Conservation (phyloP, 2,329 filamentous ascomycete genomes). For the Helotiales sp. region DNA sequence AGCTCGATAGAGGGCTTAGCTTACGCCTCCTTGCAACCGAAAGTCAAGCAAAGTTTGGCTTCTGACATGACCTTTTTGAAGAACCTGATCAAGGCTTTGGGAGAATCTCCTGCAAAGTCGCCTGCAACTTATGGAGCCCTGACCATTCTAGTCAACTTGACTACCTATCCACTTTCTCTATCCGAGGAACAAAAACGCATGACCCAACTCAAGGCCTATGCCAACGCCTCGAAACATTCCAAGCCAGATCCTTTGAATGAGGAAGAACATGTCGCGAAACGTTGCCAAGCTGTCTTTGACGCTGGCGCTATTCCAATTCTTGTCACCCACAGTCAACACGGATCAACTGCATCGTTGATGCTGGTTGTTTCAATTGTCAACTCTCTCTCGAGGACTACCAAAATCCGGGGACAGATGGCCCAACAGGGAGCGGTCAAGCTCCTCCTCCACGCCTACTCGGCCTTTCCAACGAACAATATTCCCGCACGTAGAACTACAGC, state of each 20-base stretch:
- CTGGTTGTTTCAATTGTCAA: slow-evolving; percentile 79
- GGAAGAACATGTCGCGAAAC: slow-evolving; percentile 73
- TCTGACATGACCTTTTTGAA: slow-evolving; percentile 71
- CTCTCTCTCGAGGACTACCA: slow-evolving; percentile 74
- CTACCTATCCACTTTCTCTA: slow-evolving; percentile 75
- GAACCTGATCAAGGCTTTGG: slow-evolving; percentile 68
- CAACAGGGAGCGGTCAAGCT: slow-evolving; percentile 94
- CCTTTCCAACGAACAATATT: slow-evolving; percentile 59
- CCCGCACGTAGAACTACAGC: slow-evolving; percentile 64
- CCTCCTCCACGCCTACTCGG: slow-evolving; percentile 71
- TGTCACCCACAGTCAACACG: slow-evolving; percentile 74
- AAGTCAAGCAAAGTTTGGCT: slow-evolving; percentile 81
- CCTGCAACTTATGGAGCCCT: slow-evolving; percentile 83
- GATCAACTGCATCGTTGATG: slow-evolving; percentile 71
- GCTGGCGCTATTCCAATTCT: slow-evolving; percentile 78
- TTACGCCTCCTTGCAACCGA: slow-evolving; percentile 85
- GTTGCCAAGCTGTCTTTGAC: slow-evolving; percentile 80
- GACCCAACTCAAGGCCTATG: slow-evolving; percentile 90
- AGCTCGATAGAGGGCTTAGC: slow-evolving; percentile 89
- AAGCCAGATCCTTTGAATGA: slow-evolving; percentile 69
- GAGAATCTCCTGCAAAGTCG: slow-evolving; percentile 63
- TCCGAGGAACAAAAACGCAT: slow-evolving; percentile 94
- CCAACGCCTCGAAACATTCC: slow-evolving; percentile 77
- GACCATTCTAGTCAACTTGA: slow-evolving; percentile 85
- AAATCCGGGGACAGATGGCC: slow-evolving; percentile 77